Conservation (phyloP, 169 alveolate genomes). For the Cryptosporidium ryanae region DNA sequence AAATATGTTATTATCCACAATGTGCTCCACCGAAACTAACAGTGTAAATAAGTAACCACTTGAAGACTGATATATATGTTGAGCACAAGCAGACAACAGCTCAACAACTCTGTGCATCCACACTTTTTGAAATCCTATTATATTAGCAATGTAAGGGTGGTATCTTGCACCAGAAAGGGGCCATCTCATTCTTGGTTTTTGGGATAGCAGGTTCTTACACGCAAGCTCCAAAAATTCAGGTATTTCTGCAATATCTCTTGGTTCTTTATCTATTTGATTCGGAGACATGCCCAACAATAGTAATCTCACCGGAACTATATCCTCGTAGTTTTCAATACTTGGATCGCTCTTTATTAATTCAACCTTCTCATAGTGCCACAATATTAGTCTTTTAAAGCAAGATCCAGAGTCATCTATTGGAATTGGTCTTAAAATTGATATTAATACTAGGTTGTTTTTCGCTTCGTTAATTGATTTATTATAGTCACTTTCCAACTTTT, state of each 20-base stretch:
- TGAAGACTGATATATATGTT: conserved; percentile 65
- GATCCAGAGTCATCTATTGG: conserved; percentile 67
- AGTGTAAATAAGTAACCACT: conserved; percentile 52
- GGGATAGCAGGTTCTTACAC: conserved; percentile 49
- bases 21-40: conserved; percentile 57
- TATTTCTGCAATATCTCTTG: conserved; percentile 64
- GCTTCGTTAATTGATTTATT: conserved; percentile 2
- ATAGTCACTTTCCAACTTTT: conserved; percentile 39
- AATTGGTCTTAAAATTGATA: conserved; percentile 49
- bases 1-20: conserved; percentile 38
- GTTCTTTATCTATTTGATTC: conserved; percentile 47
- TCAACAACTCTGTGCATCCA: conserved; percentile 56
- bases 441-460: conserved; percentile 17
- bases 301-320: conserved; percentile 56
- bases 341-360: conserved; percentile 50
- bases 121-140: conserved; percentile 55
- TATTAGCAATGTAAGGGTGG: conserved; percentile 61
- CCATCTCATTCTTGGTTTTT: conserved; percentile 75
- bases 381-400: conserved; percentile 52
- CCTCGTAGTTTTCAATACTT: conserved; percentile 39
- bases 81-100: conserved; percentile 50
- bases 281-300: conserved; percentile 67
- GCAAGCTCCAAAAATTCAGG: conserved; percentile 63
- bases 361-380: conserved; percentile 72
- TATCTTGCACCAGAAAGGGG: conserved; percentile 66